These are phyloP conservation scores for Alternaria viburni DNA, from an alignment of 2,329 filamentous ascomycete species.

Conservation along the genomic window DNA sequence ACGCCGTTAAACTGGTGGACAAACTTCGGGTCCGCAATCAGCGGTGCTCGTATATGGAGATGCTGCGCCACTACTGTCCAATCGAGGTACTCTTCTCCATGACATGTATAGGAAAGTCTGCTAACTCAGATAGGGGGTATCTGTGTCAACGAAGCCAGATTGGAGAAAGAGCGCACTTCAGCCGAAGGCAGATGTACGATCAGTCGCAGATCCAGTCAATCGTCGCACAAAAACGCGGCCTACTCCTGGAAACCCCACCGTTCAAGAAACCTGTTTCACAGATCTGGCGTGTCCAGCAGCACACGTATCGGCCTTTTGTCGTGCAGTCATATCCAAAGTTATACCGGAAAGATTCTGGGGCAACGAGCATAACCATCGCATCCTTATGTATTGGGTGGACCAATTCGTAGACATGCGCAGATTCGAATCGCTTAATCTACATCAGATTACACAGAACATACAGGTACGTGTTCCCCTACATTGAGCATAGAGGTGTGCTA, in stretches of 20 bases:
- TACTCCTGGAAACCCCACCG: slow-evolving; percentile 6
- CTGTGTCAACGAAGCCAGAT: slow-evolving; percentile 33
- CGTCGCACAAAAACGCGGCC: slow-evolving; percentile 6
- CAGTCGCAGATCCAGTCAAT: slow-evolving; percentile 6
- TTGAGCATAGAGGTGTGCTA: slow-evolving; percentile 15
- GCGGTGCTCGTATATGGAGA: slow-evolving; percentile 77
- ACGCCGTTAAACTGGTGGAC: slow-evolving; percentile 63
- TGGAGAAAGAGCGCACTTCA: slow-evolving; percentile 34
- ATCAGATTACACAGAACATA: slow-evolving; percentile 76
- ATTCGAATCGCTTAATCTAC: slow-evolving; percentile 81
- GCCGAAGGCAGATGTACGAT: slow-evolving; percentile 13
- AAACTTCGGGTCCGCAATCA: slow-evolving; percentile 73
- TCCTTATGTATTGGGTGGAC: slow-evolving; percentile 73
- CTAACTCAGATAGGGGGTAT: slow-evolving; percentile 32
- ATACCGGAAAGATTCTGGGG: slow-evolving; percentile 82
- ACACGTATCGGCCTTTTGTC: slow-evolving; percentile 85
- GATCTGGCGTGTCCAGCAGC: slow-evolving; percentile 71
- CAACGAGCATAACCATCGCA: slow-evolving; percentile 65
- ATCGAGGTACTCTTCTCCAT: slow-evolving; percentile 25
- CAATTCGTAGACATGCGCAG: slow-evolving; percentile 77
- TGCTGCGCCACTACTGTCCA: slow-evolving; percentile 86
- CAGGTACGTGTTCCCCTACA: slow-evolving; percentile 61
- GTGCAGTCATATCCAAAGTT: slow-evolving; percentile 73
- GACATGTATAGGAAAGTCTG: not conserved
- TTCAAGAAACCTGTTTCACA: slow-evolving; percentile 56